phyloP scores from a whole-genome alignment of 345 rosid genomes.

The Laguncularia racemosa region DNA sequence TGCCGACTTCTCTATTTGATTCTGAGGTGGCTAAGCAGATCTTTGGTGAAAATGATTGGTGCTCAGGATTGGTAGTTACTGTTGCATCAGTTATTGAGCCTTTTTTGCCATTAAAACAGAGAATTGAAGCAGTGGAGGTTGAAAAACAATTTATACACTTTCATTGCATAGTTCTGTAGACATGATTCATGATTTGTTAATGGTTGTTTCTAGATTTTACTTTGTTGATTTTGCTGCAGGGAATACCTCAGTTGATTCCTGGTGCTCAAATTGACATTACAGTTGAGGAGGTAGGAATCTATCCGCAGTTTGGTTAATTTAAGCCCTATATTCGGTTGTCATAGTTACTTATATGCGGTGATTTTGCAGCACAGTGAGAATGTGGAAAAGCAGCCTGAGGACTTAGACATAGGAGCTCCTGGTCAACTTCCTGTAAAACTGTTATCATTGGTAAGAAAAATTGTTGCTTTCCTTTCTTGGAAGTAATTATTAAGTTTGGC shows the following conservation, averaged over 20 bases:
- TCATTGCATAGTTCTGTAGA: not conserved
- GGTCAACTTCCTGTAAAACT: constrained; percentile 49
- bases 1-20: constrained; percentile 41
- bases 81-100: constrained; percentile 88
- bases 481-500: not conserved
- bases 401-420: constrained; percentile 26
- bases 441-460: constrained; percentile 47
- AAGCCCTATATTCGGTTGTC: not conserved
- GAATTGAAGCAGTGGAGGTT: constrained; percentile 50
- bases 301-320: no score
- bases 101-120: constrained; percentile 38
- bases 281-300: no score
- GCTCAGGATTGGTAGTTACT: constrained; percentile 45
- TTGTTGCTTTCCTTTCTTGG: not conserved
- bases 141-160: constrained; percentile 3
- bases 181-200: no score
- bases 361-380: constrained; percentile 34
- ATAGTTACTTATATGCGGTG: constrained; percentile 1
- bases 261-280: constrained; percentile 58
- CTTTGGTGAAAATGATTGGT: constrained; percentile 23
- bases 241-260: constrained; percentile 55
- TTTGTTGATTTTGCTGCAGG: constrained; percentile 37
- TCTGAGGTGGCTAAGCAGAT: constrained; percentile 28
- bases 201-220: not conserved
- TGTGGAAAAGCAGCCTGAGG: constrained; percentile 10